phyloP scores from a whole-genome alignment of 176 grass and related monocot species.

The Oryza officinalis region DNA sequence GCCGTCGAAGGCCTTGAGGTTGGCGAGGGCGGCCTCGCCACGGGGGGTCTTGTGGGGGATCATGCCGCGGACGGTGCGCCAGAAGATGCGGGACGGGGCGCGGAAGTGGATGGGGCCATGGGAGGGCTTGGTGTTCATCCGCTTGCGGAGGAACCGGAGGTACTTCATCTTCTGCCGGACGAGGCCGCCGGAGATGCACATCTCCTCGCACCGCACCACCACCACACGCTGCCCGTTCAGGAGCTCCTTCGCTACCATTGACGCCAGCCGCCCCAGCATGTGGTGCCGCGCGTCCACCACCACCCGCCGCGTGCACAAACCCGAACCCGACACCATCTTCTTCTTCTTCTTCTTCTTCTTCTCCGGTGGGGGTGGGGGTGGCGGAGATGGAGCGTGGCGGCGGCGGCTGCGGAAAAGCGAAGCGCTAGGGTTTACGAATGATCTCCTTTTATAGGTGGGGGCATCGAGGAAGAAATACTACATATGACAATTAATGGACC shows the following conservation, averaged over 20 bases:
- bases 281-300: constrained; percentile 63
- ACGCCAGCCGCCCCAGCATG: constrained; percentile 65
- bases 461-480: not conserved
- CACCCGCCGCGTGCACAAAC: constrained; percentile 39
- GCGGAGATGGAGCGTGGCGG: no score
- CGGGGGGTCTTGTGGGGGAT: constrained; percentile 75
- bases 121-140: constrained; percentile 77
- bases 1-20: constrained; percentile 57
- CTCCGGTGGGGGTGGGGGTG: no score
- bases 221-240: constrained; percentile 62
- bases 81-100: constrained; percentile 51
- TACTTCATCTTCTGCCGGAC: constrained; percentile 72
- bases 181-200: constrained; percentile 62
- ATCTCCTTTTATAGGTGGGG: not conserved
- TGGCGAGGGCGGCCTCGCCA: constrained; percentile 63
- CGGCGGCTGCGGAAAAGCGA: not conserved
- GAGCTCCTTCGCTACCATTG: constrained; percentile 56
- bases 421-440: not conserved
- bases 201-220: constrained; percentile 68
- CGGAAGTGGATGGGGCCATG: constrained; percentile 66
- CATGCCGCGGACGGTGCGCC: constrained; percentile 62
- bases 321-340: constrained; percentile 54
- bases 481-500: not conserved
- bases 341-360: not conserved
- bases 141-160: constrained; percentile 67